A percentile compares a stretch with the other conserved stretches of the same genome.
phyloP scores from a whole-genome alignment of 202 grass and related monocot species.

The Dendrocalamus latiflorus region DNA sequence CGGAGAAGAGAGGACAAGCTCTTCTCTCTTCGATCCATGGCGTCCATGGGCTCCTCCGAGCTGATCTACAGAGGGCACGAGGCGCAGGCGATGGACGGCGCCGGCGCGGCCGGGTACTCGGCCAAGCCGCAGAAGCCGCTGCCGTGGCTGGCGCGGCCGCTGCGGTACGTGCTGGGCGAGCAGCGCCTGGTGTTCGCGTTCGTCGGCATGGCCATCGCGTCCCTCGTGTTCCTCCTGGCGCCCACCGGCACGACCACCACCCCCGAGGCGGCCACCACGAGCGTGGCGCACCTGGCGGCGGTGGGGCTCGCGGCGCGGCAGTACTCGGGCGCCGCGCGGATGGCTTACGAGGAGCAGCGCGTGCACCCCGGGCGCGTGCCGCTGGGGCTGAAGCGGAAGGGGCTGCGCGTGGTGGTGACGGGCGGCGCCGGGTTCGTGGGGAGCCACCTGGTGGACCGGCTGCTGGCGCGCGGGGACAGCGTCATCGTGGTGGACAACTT shows the following conservation, averaged over 20 bases:
- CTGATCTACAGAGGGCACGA: constrained; percentile 59
- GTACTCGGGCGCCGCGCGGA: background rate
- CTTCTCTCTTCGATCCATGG: constrained; percentile 24
- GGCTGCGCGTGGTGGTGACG: constrained; percentile 66
- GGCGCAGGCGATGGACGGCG: background rate
- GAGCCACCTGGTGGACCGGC: constrained; percentile 82
- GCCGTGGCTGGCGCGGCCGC: constrained; percentile 22
- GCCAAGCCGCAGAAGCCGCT: constrained; percentile 40
- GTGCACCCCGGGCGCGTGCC: constrained; percentile 47
- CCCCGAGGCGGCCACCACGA: background rate
- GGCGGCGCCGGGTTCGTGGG: constrained; percentile 94
- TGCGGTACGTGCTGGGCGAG: constrained; percentile 60
- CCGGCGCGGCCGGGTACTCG: background rate
- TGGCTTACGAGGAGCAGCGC: constrained; percentile 19
- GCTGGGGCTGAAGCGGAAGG: constrained; percentile 60
- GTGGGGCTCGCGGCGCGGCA: constrained; percentile 25
- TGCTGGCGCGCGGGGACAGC: constrained; percentile 66
- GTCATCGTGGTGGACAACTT: constrained; percentile 95
- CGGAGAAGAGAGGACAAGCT: background rate
- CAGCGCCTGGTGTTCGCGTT: constrained; percentile 61
- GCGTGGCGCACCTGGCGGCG: constrained; percentile 21
- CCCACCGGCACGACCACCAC: background rate
- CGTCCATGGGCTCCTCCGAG: constrained; percentile 41
- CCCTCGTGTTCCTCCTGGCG: constrained; percentile 40
- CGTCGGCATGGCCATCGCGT: constrained; percentile 61